Base-by-base conservation (phyloP, 2,329 filamentous ascomycete species). In the Diaporthe amygdali region DNA sequence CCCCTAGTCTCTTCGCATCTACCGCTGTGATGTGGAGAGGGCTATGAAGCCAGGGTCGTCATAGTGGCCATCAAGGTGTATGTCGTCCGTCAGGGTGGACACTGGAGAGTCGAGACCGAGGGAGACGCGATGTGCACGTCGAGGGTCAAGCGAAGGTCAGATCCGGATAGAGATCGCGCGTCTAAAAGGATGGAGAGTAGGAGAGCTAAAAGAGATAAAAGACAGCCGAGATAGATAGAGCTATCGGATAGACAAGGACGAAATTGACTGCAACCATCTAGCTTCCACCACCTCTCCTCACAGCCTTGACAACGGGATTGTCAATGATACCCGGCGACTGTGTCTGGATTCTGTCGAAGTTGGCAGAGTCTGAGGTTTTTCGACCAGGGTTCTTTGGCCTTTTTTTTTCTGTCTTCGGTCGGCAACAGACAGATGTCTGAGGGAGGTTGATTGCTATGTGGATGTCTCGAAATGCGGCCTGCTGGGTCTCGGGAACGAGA, bases 51-150 rank as follows among this genome's bases (percentile, higher is more conserved):
- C 71, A 55, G 51, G 41, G 22, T 66, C 55, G 63, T 61, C 71
- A 72, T 46, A 44, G 55, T 41, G 64, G 69, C 71, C 71, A 73
- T 71, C 71, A 73, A 73, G 69, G 59, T 66, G 51, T 69, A 41
- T 10, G 34, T 37, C 15, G 49, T 54, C 44, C 70, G 22, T 34
- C 44, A 39, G 66, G 46, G 34, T 63, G 54, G 55, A 51, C 34
- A 52, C 34, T 14, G n/a, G 37, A 37, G 67, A 41, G 56, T 49
- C 54, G 30, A 41, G 44, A 61, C 46, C 52, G 32, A 34, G 39
- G 34, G 56, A 4, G 34, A 27, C 37, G 69, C 44, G 44, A 56
- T 41, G n/a, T 32, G 55, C 39, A 47, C 46, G 49, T 47, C 66
- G 32, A 52, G 27, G 41, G 66, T 34, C 66, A 30, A 25, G 52